Evolutionary conservation across 805 yeast genomes (phyloP).

Genomic region (Wickerhamiella spandovensis): DNA sequence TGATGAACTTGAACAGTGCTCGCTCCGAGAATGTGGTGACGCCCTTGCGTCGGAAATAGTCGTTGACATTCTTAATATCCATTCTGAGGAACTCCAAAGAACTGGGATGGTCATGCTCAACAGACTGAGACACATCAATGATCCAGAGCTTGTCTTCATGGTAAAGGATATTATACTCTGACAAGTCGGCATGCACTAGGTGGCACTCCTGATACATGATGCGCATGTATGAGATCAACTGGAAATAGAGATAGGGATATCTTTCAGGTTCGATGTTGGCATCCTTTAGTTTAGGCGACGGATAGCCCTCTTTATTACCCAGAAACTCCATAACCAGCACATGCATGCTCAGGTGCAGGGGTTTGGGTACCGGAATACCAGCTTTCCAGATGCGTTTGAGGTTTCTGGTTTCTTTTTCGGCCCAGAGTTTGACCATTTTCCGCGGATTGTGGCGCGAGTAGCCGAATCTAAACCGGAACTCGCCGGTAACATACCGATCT

Average conservation of each 20-base stretch:
- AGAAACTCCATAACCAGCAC: slow-evolving; percentile 91
- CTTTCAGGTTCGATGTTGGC: slow-evolving; percentile 54
- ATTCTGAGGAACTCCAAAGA: slow-evolving; percentile 86
- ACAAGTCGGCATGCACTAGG: slow-evolving; percentile 89
- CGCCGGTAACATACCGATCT: slow-evolving; percentile 93
- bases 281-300: slow-evolving; percentile 82
- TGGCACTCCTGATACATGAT: slow-evolving; percentile 77
- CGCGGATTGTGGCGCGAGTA: slow-evolving; percentile 80
- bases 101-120: slow-evolving; percentile 97
- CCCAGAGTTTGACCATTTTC: slow-evolving; percentile 97
- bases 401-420: slow-evolving; percentile 92
- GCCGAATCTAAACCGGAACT: slow-evolving; percentile 80
- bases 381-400: slow-evolving; percentile 63
- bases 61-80: slow-evolving; percentile 95
- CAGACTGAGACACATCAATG: slow-evolving; percentile 94
- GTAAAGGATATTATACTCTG: slow-evolving; percentile 81
- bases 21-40: slow-evolving; percentile 74
- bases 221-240: slow-evolving; percentile 74
- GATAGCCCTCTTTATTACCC: slow-evolving; percentile 62
- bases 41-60: slow-evolving; percentile 63
- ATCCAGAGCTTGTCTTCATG: slow-evolving; percentile 69
- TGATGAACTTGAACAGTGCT: slow-evolving; percentile 64
- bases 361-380: slow-evolving; percentile 91
- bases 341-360: slow-evolving; percentile 75
- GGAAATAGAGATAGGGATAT: slow-evolving; percentile 53